Conservation (phyloP, 1,139 yeast species). For the Nematodospora anomalae region DNA sequence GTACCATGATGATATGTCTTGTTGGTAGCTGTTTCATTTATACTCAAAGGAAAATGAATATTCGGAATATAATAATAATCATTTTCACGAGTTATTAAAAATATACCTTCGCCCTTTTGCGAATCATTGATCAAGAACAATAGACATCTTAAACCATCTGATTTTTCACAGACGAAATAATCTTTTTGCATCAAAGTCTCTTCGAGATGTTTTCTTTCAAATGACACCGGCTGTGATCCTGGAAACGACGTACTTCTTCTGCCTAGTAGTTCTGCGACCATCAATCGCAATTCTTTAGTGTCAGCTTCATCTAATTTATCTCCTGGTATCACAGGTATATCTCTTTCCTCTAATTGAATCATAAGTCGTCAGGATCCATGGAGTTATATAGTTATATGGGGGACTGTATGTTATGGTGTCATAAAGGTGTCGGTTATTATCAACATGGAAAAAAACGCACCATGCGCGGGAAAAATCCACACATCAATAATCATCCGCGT, state of each 20-base stretch:
- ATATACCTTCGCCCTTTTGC: conserved; percentile 71
- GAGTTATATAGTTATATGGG: not conserved
- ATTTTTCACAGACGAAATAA: conserved; percentile 92
- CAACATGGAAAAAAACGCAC: not conserved
- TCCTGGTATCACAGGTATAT: conserved; percentile 86
- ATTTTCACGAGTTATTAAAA: conserved; percentile 79
- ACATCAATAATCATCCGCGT: not conserved
- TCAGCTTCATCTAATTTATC: conserved; percentile 69
- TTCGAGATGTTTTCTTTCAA: conserved; percentile 70
- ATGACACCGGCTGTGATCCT: conserved; percentile 95
- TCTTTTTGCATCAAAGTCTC: conserved; percentile 57
- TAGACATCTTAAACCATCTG: conserved; percentile 88
- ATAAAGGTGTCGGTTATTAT: conserved; percentile 4
- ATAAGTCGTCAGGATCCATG: conserved; percentile 16
- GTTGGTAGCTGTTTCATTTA: conserved; percentile 50
- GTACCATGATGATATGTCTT: conserved; percentile 79
- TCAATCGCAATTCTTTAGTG: conserved; percentile 62
- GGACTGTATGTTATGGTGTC: not conserved
- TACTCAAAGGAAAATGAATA: conserved; percentile 72
- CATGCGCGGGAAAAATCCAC: not conserved
- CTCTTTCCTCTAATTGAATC: conserved; percentile 52
- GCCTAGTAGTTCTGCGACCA: conserved; percentile 69
- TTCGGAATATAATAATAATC: conserved; percentile 80
- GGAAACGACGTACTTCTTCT: conserved; percentile 59
- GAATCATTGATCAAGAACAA: conserved; percentile 69